Evolutionary conservation across 306 rosid species (phyloP).

Genomic region (apple (Malus domestica)): ASM211411v1 NC_041796.1:9344501-9345000

Average conservation of each 20-base stretch:
- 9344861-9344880: constrained; percentile 50
- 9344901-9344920: neutral
- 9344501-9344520: no score
- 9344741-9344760: neutral
- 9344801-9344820: constrained; percentile 42
- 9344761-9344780: neutral
- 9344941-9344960: neutral
- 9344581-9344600: no score
- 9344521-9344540: no score
- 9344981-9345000: constrained; percentile 24
- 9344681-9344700: neutral
- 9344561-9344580: neutral
- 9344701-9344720: neutral
- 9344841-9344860: constrained; percentile 32
- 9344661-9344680: neutral
- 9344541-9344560: no score
- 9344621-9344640: no score
- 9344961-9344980: neutral
- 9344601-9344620: no score
- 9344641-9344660: no score
- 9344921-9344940: neutral
- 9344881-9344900: constrained; percentile 16
- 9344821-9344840: constrained; percentile 47
- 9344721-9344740: no score
- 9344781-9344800: constrained; percentile 48